Evolutionary conservation across 768 basidiomycete genomes (phyloP).

Genomic region (Amylocystis lapponica): DNA sequence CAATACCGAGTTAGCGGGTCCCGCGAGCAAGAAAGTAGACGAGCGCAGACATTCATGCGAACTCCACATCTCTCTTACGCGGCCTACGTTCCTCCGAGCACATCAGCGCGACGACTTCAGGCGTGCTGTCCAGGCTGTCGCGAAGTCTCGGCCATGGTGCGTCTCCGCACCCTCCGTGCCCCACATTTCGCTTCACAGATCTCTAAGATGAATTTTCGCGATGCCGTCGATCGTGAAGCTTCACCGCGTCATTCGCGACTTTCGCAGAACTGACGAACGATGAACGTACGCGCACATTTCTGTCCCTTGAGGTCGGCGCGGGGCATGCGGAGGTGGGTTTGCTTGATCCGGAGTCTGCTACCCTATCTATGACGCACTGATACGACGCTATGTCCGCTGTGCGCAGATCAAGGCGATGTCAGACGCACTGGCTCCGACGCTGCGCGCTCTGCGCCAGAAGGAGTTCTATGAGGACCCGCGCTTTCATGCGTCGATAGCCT

Average conservation of each 20-base stretch:
- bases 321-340: slow-evolving; percentile 67
- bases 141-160: slow-evolving; percentile 43
- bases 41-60: slow-evolving; percentile 27
- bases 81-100: slow-evolving; percentile 72
- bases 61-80: slow-evolving; percentile 82
- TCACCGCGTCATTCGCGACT: slow-evolving; percentile 63
- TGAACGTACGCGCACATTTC: slow-evolving; percentile 74
- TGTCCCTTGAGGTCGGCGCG: slow-evolving; percentile 77
- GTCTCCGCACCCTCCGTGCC: slow-evolving; percentile 16
- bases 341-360: background rate
- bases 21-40: slow-evolving; percentile 7
- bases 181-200: background rate
- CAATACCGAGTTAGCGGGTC: slow-evolving; percentile 1
- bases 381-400: background rate
- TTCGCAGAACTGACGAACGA: slow-evolving; percentile 74
- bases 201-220: background rate
- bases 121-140: slow-evolving; percentile 48
- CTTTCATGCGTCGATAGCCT: slow-evolving; percentile 87
- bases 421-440: slow-evolving; percentile 48
- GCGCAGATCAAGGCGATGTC: slow-evolving; percentile 54
- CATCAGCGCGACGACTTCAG: slow-evolving; percentile 77
- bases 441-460: slow-evolving; percentile 62
- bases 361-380: background rate
- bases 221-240: slow-evolving; percentile 38
- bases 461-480: slow-evolving; percentile 75